These are phyloP conservation scores for Lipomyces yamadae DNA, from an alignment of 805 yeast genomes.

Conservation along the genomic window DNA sequence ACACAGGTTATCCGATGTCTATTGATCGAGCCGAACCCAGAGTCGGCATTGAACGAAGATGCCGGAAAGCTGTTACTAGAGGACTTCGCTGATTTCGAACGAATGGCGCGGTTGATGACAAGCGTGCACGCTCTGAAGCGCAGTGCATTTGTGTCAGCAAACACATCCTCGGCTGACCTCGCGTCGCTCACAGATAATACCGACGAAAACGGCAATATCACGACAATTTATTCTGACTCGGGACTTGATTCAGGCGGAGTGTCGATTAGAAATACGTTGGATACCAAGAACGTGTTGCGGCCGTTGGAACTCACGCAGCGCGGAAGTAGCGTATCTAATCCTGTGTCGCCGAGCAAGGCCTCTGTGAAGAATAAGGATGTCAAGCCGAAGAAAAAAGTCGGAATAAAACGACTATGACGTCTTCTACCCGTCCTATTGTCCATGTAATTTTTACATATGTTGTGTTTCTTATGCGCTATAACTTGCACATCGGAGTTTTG, in stretches of 20 bases:
- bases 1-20: constrained; percentile 42
- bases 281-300: constrained; percentile 18
- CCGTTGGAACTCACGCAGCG: constrained; percentile 33
- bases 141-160: constrained; percentile 13
- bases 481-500: background rate
- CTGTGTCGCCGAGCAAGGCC: constrained; percentile 11
- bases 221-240: constrained; percentile 14
- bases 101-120: constrained; percentile 43
- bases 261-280: background rate
- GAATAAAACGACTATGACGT: constrained; percentile 26
- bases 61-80: constrained; percentile 44
- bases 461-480: background rate
- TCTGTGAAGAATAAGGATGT: constrained; percentile 6
- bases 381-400: constrained; percentile 30
- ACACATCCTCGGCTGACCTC: constrained; percentile 7
- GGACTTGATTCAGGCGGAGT: background rate
- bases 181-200: background rate
- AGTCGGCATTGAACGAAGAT: constrained; percentile 44
- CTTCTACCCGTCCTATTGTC: background rate
- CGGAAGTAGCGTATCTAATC: constrained; percentile 12
- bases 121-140: constrained; percentile 41
- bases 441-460: background rate
- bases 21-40: constrained; percentile 45
- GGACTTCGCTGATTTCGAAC: constrained; percentile 40
- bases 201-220: constrained; percentile 5